Base-by-base conservation (phyloP, 306 rosid species). In the Quercus berberidifolia region DNA sequence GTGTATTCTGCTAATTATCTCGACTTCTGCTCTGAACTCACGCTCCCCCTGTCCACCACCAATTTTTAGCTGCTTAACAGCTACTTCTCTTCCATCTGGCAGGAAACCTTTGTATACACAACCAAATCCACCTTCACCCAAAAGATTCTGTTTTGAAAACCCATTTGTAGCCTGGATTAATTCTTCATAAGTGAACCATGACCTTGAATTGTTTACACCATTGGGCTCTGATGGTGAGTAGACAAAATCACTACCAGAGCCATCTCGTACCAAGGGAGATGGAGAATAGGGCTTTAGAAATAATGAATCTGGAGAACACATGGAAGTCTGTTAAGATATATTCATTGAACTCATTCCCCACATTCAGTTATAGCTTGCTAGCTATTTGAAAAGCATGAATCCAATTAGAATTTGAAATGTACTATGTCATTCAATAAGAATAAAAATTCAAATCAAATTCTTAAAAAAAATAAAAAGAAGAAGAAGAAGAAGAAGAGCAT, bases 91-190 rank as follows among this genome's bases (percentile, higher is more conserved):
- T 82, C 97, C 97, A 86, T 93, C 97, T 38, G 73, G 54, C 38
- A 96, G 90, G 46, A 78, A 65, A 78, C 99, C 99, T 87, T 91
- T 96, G 87, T 91, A 96, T 18, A 96, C 99, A 85, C 97, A 93
- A 75, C 99, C 99, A 88, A 96, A 96, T 80, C 99, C 99, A 80
- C 98, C 99, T 89, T 96, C 99, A 31, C 99, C 99, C 91, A 95
- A 79, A 57, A 91, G 85, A 83, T 91, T 91, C 38, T 87, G 69
- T 10, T 78, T 68, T 0, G 97, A 90, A 85, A 93, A 95, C 19
- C 98, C 94, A 76, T 85, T 13, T 46, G 98, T 95, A 49, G 99
- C 99, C 78, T 93, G 93, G 74, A 64, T 13, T 81, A 95, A 90
- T 59, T 95, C 99, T 77, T 95, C 98, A 73, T 90, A 91, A 21